Evolutionary conservation across 768 basidiomycete species (phyloP), one percentile per base, ranked within the genome.

Genomic region (Kwoniella mangroviensis): DNA sequence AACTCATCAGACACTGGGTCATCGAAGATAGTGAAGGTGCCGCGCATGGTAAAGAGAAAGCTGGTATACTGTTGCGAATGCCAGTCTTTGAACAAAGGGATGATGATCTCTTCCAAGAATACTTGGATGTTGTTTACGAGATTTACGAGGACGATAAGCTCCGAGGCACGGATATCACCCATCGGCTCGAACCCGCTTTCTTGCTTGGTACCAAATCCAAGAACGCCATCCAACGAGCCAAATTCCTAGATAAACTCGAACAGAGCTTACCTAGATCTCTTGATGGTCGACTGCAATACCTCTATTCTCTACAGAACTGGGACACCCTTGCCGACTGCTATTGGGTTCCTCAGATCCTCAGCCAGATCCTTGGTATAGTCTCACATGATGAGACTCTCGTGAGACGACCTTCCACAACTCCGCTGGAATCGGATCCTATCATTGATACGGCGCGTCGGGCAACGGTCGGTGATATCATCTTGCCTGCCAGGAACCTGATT

Each of bases 271-370:
- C 95, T 41, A 89, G 91, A 42, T 90, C 91, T 1, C 86, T 97
- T 12, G 88, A 88, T 68, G 89, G 87, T 69, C 91, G 97, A 28
- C 83, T 99, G 57, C 90, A 91, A 51, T 98, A 95, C 82, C 89
- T 98, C 72, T 86, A 96, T 49, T 94, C 92, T 26, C 91, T 95
- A 17, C 96, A 98, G 83, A 93, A 87, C 75, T 99, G 97, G 97
- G 97, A 98, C 67, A 88, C 90, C 1, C 84, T 99, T 21, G 89
- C 92, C 2, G 94, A 96, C 70, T 89, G 92, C 65, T 93, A 97
- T 76, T 99, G 97, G 97, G 90, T 95, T 42, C 90, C 92, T 73
- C 87, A 98, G 21, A 93, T 94, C 17, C 85, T 98, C 28, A 91
- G 96, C 77, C 89, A 98, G 42, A 85, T 98, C 10, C 87, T 98